Base-by-base conservation (phyloP, 441 rosid species). In the Erodium moschatum region DNA sequence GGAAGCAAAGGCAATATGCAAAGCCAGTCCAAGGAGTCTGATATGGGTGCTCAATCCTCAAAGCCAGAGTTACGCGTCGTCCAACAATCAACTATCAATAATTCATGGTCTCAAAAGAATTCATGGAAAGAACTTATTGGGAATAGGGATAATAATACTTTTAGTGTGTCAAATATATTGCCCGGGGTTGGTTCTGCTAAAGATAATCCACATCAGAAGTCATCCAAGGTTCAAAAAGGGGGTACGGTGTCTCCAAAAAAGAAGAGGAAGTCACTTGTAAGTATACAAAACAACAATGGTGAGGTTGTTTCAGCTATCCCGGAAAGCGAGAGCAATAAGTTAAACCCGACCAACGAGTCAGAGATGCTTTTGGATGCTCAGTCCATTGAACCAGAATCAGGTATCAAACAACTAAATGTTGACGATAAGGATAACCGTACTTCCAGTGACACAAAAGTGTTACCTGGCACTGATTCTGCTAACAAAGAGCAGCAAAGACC, bases 381-480 rank as follows among this genome's bases (percentile, higher is more conserved):
- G 73, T 50, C 27, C 35, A 31, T 56, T 61, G 83, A 73, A 73
- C 68, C 74, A 12, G 60, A 69, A 62, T 52, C 66, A 66, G 74
- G 54, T 29, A 50, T 52, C 74, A 77, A 74, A 70, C 78, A 13
- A 52, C 74, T 77, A 7, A 69, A 9, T 70, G 75, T 87, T 63
- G 88, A 83, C 60, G 80, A 70, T 78, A 81, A 69, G 65, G 72
- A 66, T 75, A 74, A 72, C 33, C 73, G 52, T 71, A 63, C 65
- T 33, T 24, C 27, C 27, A 24, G 27, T 24, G 73, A 85, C 71
- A 81, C 89, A n/a, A 81, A 79, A 68, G 56, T 84, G 69, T 71
- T 85, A 67, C 78, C 82, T 13, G 75, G 65, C 20, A 12, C 31
- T 76, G 72, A 69, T 67, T 69, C 85, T 69, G 70, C 52, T 46